Evolutionary conservation across 805 yeast species (phyloP).

Genomic region (Spathaspora passalidarum): DNA sequence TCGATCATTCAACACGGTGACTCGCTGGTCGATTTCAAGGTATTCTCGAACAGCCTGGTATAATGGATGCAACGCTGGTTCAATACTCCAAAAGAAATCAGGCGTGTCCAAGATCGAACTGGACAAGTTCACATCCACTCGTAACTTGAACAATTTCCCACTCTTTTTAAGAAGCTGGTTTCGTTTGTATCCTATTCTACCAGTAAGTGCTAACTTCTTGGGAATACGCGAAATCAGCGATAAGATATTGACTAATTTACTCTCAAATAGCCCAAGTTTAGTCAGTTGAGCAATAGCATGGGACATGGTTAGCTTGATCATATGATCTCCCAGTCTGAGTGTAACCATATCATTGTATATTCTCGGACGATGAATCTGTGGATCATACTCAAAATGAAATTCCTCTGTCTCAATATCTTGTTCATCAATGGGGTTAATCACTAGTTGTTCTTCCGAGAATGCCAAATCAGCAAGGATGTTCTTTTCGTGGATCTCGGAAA

Average conservation of each 20-base stretch:
- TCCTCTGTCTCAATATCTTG: constrained; percentile 93
- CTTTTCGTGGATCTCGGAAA: constrained; percentile 87
- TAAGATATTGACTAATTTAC: constrained; percentile 80
- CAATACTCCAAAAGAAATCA: constrained; percentile 91
- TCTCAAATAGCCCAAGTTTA: constrained; percentile 85
- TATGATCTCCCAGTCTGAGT: constrained; percentile 83
- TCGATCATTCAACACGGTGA: constrained; percentile 87
- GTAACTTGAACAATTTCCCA: constrained; percentile 81
- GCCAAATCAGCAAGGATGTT: constrained; percentile 88
- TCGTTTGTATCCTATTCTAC: constrained; percentile 78
- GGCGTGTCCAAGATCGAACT: constrained; percentile 94
- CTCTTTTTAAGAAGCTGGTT: constrained; percentile 84
- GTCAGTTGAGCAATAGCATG: constrained; percentile 98
- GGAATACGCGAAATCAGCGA: constrained; percentile 88
- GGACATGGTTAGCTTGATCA: constrained; percentile 87
- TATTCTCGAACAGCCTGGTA: constrained; percentile 89
- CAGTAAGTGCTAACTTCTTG: constrained; percentile 84
- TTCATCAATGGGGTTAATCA: constrained; percentile 74
- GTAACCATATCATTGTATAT: constrained; percentile 95
- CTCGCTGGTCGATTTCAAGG: constrained; percentile 91
- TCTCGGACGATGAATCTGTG: constrained; percentile 59
- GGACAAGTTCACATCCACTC: constrained; percentile 90
- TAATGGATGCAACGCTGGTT: constrained; percentile 92
- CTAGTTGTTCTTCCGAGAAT: constrained; percentile 56
- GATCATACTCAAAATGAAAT: constrained; percentile 71